Evolutionary conservation across 352 stramenopile species (phyloP).

Genomic region (Phytopythium sindhum): DNA sequence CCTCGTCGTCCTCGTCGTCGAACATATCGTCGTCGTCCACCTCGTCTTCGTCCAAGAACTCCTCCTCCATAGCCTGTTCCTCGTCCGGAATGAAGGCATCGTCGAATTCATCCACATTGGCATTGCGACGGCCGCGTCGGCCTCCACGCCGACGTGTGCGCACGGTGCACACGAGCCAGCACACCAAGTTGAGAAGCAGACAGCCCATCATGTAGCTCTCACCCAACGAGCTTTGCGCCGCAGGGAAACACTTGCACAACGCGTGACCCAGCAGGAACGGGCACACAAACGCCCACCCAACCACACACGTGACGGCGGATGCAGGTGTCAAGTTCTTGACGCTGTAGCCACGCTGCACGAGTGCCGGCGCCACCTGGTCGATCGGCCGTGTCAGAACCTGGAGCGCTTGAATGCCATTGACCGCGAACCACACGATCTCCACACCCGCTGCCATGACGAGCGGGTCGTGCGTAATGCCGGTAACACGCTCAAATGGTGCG

Average conservation of each 20-base stretch:
- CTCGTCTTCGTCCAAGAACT: slow-evolving; percentile 26
- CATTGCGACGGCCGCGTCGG: slow-evolving; percentile 10
- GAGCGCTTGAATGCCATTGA: slow-evolving; percentile 61
- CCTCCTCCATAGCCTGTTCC: slow-evolving; percentile 15
- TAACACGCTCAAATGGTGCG: slow-evolving; percentile 63
- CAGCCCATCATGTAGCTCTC: slow-evolving; percentile 81
- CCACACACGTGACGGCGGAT: slow-evolving; percentile 45
- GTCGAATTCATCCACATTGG: slow-evolving; percentile 16
- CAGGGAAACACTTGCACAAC: slow-evolving; percentile 44
- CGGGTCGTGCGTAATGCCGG: slow-evolving; percentile 69
- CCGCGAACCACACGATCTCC: slow-evolving; percentile 72
- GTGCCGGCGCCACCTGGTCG: slow-evolving; percentile 50
- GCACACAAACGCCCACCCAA: slow-evolving; percentile 70
- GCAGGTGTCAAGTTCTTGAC: slow-evolving; percentile 58
- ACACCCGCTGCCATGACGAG: slow-evolving; percentile 71
- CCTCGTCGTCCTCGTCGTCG: slow-evolving; percentile 29
- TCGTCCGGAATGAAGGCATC: slow-evolving; percentile 17
- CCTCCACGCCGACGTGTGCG: slow-evolving; percentile 41
- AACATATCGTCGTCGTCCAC: slow-evolving; percentile 35
- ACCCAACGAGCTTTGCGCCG: slow-evolving; percentile 37
- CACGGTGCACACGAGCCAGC: slow-evolving; percentile 80
- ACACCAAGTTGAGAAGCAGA: slow-evolving; percentile 63
- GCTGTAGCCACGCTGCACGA: slow-evolving; percentile 64
- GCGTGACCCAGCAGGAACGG: slow-evolving; percentile 71
- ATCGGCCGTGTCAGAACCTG: slow-evolving; percentile 57